Percentiles rank a stretch among this genome's conserved stretches.
Conservation (phyloP, 305 asterid genomes). For the Ilex paraguariensis region DNA sequence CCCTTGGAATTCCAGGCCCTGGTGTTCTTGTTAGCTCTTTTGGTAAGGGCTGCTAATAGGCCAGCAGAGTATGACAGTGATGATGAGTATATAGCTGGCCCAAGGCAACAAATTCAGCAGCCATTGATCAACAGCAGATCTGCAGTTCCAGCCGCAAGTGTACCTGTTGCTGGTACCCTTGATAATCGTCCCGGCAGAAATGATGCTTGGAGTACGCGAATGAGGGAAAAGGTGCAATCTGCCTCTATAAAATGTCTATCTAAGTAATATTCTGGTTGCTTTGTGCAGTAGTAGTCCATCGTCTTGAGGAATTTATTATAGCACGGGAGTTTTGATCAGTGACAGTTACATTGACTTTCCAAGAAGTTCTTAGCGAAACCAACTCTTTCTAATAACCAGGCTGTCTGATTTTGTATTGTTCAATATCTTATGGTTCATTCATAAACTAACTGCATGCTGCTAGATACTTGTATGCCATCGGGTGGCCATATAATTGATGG, state of each 20-base stretch:
- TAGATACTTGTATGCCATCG: too few species aligned
- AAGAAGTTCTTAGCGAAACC: too few species aligned
- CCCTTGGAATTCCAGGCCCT: slow-evolving; percentile 62
- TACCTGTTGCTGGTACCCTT: slow-evolving; percentile 57
- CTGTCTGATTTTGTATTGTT: too few species aligned
- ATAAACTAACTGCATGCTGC: too few species aligned
- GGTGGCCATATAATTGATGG: too few species aligned
- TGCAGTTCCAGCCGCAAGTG: slow-evolving; percentile 63
- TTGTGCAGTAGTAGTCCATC: too few species aligned
- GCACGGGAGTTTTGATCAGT: too few species aligned
- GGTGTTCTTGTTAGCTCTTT: slow-evolving; percentile 76
- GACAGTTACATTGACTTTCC: too few species aligned
- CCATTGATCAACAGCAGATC: slow-evolving; percentile 68
- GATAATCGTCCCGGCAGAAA: slow-evolving; percentile 87
- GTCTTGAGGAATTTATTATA: too few species aligned
- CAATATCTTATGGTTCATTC: too few species aligned
- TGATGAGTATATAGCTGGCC: slow-evolving; percentile 76
- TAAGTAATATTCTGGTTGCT: too few species aligned
- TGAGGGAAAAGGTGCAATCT: slow-evolving; percentile 87
- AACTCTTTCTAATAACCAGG: too few species aligned
- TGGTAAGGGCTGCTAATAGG: slow-evolving; percentile 84
- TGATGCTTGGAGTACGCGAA: slow-evolving; percentile 98
- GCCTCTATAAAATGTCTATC: background rate
- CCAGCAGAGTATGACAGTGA: slow-evolving; percentile 95
- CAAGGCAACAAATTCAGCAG: slow-evolving; percentile 87